Evolutionary conservation across 208 protist species (phyloP), one percentile per base, ranked within the genome.

Genomic region (Balamuthia mandrillaris): DNA sequence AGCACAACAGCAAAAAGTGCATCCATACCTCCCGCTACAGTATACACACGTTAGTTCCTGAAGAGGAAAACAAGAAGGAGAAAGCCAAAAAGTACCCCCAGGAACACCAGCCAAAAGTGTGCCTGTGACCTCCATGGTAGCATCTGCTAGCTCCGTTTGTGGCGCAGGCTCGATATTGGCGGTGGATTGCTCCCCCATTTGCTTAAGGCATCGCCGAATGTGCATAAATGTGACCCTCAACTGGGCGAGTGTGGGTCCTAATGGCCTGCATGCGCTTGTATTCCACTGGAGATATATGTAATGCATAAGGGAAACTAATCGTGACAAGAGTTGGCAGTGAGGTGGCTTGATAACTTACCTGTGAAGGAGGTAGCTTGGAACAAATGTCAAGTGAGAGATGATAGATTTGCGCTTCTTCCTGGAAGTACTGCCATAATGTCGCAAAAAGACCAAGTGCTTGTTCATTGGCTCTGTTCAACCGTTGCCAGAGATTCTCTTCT

Each of bases 31-130:
- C 65, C 65, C 31, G 65, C 65, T 75, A 39, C 29, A 6, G 37
- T 9, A 63, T 3, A n/a, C 0, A 18, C 12, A 39, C 18, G 27
- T 27, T 68, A 37, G 33, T 10, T 68, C 60, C 10, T 37, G 9
- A 37, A 3, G 10, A 68, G 24, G 5, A 54, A 54, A 24, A 24
- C 47, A 21, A 54, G 47, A 54, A 68, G 27, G 9, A 68, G n/a
- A 37, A 37, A 6, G 6, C 16, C 9, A 21, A 5, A 29, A 39
- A 21, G 39, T 3, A 74, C 65, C 95, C 21, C 96, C 96, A 33
- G 96, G 95, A 81, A 96, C 96, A 51, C 96, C 95, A 14, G 95
- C 96, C 10, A 94, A 91, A 72, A 97, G 93, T 31, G 97, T 95
- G 66, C 95, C 96, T 7, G 94, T 91, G 86, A 97, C 86, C 6